phyloP scores from a whole-genome alignment of 1,284 basidiomycete species.

The Tilletia caries region DNA sequence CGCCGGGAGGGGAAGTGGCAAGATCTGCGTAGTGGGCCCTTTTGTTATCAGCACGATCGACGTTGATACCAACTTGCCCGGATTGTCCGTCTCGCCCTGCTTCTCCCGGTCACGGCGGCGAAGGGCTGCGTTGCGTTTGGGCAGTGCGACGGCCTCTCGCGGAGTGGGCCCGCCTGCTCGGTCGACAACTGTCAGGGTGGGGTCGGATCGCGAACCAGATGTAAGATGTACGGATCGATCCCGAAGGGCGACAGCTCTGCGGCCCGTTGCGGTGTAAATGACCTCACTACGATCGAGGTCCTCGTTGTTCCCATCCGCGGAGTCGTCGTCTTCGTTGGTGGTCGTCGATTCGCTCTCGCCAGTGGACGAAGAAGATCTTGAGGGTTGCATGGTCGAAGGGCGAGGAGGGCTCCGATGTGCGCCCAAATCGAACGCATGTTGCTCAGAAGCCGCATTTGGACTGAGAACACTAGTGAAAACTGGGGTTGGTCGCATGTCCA shows the following conservation, averaged over 20 bases:
- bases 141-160: background rate
- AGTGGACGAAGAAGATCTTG: background rate
- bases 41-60: background rate
- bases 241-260: background rate
- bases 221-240: background rate
- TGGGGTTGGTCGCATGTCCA: background rate
- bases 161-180: background rate
- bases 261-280: background rate
- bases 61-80: background rate
- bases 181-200: background rate
- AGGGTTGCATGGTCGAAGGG: background rate
- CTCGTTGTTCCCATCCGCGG: background rate
- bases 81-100: background rate
- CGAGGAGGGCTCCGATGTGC: no score
- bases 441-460: background rate
- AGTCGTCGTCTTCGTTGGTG: background rate
- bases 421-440: background rate
- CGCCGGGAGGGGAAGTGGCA: background rate
- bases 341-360: background rate
- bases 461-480: conserved; percentile 5
- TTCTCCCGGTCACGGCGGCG: background rate
- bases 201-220: background rate
- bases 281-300: background rate
- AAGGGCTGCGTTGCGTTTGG: background rate
- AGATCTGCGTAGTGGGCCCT: background rate